These are phyloP conservation scores for Cadophora gregata DNA, from an alignment of 2,329 filamentous ascomycete species.

Conservation along the genomic window DNA sequence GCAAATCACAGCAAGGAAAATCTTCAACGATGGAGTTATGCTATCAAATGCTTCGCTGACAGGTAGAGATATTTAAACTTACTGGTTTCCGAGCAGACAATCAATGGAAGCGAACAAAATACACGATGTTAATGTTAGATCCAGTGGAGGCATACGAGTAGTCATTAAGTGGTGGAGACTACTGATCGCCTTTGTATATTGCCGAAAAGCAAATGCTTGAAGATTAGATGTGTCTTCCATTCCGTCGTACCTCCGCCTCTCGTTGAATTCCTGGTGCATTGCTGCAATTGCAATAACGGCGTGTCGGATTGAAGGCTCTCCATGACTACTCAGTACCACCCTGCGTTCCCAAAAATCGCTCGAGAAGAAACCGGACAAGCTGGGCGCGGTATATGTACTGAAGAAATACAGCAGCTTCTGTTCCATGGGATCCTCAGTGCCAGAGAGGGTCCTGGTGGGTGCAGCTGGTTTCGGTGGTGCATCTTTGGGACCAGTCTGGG, in stretches of 20 bases:
- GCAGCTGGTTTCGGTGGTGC: background rate
- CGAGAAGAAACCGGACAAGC: constrained; percentile 37
- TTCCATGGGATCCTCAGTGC: constrained; percentile 35
- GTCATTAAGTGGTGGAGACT: constrained; percentile 38
- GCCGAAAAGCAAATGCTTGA: constrained; percentile 57
- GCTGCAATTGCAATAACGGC: constrained; percentile 42
- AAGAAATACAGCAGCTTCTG: constrained; percentile 37
- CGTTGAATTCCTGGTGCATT: constrained; percentile 38
- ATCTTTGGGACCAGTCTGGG: constrained; percentile 22
- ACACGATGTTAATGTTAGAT: constrained; percentile 62
- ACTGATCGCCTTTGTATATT: constrained; percentile 63
- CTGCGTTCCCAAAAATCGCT: constrained; percentile 39
- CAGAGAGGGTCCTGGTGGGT: constrained; percentile 5
- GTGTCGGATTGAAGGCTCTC: constrained; percentile 40
- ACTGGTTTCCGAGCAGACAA: constrained; percentile 39
- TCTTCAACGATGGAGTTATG: background rate
- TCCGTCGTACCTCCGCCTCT: constrained; percentile 49
- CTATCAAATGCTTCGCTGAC: background rate
- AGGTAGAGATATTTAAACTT: constrained; percentile 11
- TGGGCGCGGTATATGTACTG: constrained; percentile 34
- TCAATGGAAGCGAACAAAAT: constrained; percentile 72
- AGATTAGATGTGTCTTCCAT: constrained; percentile 45
- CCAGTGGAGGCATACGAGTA: constrained; percentile 34
- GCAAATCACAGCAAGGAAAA: background rate
- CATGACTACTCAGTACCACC: constrained; percentile 34